A percentile compares a stretch with the other conserved stretches of the same genome.
These are phyloP conservation scores for Porphyrellus cyaneotinctus DNA, from an alignment of 768 basidiomycete genomes.

Conservation along the genomic window DNA sequence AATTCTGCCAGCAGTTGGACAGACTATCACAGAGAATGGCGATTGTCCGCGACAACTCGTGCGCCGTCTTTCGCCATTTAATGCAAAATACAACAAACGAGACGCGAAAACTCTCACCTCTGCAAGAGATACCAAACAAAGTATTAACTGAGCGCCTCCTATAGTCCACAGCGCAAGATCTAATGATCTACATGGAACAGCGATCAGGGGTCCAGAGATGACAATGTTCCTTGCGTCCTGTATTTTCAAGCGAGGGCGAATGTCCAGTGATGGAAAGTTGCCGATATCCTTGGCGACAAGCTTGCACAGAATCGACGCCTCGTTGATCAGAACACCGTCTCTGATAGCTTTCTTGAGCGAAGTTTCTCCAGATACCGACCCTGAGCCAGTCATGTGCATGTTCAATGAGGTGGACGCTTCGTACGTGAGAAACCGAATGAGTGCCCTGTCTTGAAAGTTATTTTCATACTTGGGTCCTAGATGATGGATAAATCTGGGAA, in stretches of 20 bases:
- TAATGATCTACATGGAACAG: slow-evolving; percentile 57
- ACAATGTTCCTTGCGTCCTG: background rate
- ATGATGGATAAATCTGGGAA: slow-evolving; percentile 73
- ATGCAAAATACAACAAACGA: background rate
- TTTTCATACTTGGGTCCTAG: slow-evolving; percentile 76
- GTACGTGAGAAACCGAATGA: slow-evolving; percentile 78
- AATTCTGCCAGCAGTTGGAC: slow-evolving; percentile 86
- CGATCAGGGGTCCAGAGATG: slow-evolving; percentile 50
- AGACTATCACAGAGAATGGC: slow-evolving; percentile 73
- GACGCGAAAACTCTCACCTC: slow-evolving; percentile 40
- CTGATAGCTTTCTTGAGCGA: slow-evolving; percentile 38
- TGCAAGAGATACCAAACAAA: slow-evolving; percentile 74
- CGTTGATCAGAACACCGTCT: slow-evolving; percentile 38
- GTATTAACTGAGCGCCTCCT: slow-evolving; percentile 71
- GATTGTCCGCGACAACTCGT: slow-evolving; percentile 72
- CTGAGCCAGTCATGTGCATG: slow-evolving; percentile 62
- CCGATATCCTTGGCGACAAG: slow-evolving; percentile 29
- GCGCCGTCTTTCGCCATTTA: slow-evolving; percentile 49
- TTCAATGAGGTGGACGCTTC: slow-evolving; percentile 81
- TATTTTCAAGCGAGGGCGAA: background rate
- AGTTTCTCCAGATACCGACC: slow-evolving; percentile 37
- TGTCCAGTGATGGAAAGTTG: slow-evolving; percentile 13
- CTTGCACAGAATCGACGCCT: slow-evolving; percentile 40
- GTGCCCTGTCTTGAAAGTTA: slow-evolving; percentile 67
- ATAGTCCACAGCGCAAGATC: slow-evolving; percentile 79